Conservation (phyloP, 805 yeast genomes). For the Blastobotrys muscicola region DNA sequence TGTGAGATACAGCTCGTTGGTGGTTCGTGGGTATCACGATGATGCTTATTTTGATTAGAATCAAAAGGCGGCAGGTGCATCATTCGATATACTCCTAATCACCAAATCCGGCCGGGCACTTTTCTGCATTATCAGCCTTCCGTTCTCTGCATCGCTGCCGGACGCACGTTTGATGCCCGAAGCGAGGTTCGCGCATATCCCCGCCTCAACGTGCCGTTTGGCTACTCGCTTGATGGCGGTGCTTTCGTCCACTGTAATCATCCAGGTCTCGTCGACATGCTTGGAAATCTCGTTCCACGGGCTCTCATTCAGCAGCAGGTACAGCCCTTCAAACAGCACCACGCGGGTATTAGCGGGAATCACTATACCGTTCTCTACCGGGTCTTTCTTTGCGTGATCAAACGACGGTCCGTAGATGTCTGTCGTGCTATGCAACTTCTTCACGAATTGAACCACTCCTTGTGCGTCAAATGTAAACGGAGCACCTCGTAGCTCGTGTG, state of each 20-base stretch:
- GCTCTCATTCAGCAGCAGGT: slow-evolving; percentile 48
- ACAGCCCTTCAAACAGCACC: slow-evolving; percentile 67
- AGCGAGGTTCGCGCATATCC: slow-evolving; percentile 26
- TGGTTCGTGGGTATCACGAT: slow-evolving; percentile 19
- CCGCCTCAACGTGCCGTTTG: slow-evolving; percentile 44
- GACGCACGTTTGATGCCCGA: slow-evolving; percentile 32
- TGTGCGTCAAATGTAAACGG: slow-evolving; percentile 75
- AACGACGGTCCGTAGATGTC: slow-evolving; percentile 48
- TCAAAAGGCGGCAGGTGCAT: background rate
- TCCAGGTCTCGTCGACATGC: slow-evolving; percentile 33
- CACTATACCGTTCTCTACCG: slow-evolving; percentile 43
- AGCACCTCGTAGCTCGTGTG: slow-evolving; percentile 66
- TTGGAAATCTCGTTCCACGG: slow-evolving; percentile 48
- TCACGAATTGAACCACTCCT: slow-evolving; percentile 31
- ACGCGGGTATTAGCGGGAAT: slow-evolving; percentile 42
- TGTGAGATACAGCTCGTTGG: slow-evolving; percentile 16
- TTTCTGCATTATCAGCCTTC: slow-evolving; percentile 29
- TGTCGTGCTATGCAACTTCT: slow-evolving; percentile 8
- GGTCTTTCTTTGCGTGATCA: slow-evolving; percentile 62
- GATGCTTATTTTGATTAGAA: slow-evolving; percentile 12
- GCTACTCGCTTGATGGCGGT: slow-evolving; percentile 52
- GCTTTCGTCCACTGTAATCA: slow-evolving; percentile 38
- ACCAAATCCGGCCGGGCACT: slow-evolving; percentile 22
- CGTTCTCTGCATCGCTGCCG: slow-evolving; percentile 55
- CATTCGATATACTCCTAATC: slow-evolving; percentile 13